A percentile compares a stretch with the other conserved stretches of the same genome.
Evolutionary conservation across 768 basidiomycete genomes (phyloP).

Genomic region (Suillus variegatus): DNA sequence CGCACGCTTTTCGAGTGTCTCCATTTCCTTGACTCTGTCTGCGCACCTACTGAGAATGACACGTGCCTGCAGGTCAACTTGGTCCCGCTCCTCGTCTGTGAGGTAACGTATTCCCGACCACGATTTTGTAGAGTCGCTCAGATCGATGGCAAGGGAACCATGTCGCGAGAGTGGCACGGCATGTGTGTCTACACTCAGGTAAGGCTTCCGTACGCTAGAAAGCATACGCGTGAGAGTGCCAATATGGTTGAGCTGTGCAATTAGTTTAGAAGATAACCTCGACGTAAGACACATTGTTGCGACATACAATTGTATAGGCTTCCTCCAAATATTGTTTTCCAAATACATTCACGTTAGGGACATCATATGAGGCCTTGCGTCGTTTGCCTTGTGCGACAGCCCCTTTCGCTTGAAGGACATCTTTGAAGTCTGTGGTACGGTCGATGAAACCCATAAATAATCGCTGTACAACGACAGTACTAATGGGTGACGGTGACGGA

Average conservation of each 20-base stretch:
- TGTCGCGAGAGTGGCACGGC: slow-evolving; percentile 53
- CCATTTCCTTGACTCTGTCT: slow-evolving; percentile 86
- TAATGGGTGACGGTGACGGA: slow-evolving; percentile 8
- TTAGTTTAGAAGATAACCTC: slow-evolving; percentile 5
- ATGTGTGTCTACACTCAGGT: slow-evolving; percentile 77
- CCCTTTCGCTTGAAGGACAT: slow-evolving; percentile 48
- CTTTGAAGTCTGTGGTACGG: slow-evolving; percentile 64
- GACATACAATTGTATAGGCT: slow-evolving; percentile 68
- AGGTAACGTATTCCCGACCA: slow-evolving; percentile 73
- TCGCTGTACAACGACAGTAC: slow-evolving; percentile 7
- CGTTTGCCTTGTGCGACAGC: slow-evolving; percentile 48
- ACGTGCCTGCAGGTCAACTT: slow-evolving; percentile 91
- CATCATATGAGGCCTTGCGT: slow-evolving; percentile 45
- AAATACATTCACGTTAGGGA: slow-evolving; percentile 40
- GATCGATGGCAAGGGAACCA: slow-evolving; percentile 53
- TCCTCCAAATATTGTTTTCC: slow-evolving; percentile 74
- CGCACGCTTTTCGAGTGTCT: slow-evolving; percentile 86
- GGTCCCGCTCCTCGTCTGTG: slow-evolving; percentile 90
- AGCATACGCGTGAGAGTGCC: slow-evolving; percentile 73
- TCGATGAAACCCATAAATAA: slow-evolving; percentile 54
- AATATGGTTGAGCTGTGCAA: slow-evolving; percentile 68
- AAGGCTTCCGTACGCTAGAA: slow-evolving; percentile 75
- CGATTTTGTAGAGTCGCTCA: slow-evolving; percentile 47
- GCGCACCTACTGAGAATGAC: slow-evolving; percentile 84
- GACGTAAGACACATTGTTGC: not conserved